phyloP scores from a whole-genome alignment of 1,284 basidiomycete genomes.

The Pseudozyma thailandica region DNA sequence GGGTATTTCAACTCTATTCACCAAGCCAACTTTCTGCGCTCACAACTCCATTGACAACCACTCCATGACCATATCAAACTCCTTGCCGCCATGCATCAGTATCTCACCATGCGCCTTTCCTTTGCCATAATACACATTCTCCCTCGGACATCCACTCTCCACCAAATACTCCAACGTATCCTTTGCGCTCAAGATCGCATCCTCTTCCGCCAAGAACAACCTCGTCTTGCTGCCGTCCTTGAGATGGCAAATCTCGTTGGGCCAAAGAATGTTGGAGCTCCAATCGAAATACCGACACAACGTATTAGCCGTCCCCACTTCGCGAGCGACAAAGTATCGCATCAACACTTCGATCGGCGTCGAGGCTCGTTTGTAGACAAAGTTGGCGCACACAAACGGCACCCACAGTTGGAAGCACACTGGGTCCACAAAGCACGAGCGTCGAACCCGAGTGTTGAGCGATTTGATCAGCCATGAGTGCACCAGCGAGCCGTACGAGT shows the following conservation, averaged over 20 bases:
- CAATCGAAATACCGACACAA: constrained; percentile 63
- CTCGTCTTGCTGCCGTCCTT: constrained; percentile 26
- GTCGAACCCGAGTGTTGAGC: constrained; percentile 32
- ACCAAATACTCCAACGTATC: constrained; percentile 53
- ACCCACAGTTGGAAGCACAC: constrained; percentile 64
- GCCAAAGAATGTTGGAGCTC: constrained; percentile 60
- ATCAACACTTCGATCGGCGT: constrained; percentile 58
- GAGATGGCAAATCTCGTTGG: constrained; percentile 55
- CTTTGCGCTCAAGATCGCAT: constrained; percentile 53
- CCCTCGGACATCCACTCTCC: constrained; percentile 45
- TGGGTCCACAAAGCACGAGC: constrained; percentile 64
- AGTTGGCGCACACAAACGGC: constrained; percentile 58
- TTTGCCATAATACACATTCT: constrained; percentile 29
- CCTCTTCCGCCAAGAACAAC: constrained; percentile 58
- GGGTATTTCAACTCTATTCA: too few relatives aligned
- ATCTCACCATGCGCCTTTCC: constrained; percentile 52
- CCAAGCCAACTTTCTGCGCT: too few relatives aligned
- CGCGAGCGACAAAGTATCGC: constrained; percentile 62
- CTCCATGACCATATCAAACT: constrained; percentile 27
- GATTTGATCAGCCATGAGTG: constrained; percentile 63
- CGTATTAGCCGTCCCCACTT: constrained; percentile 57
- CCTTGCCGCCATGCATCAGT: constrained; percentile 53
- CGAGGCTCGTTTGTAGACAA: constrained; percentile 55
- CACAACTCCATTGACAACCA: constrained; percentile 42
- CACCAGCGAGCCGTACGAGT: constrained; percentile 64